Conservation (phyloP, 805 yeast species). For the Candida vartiovaarae region DNA sequence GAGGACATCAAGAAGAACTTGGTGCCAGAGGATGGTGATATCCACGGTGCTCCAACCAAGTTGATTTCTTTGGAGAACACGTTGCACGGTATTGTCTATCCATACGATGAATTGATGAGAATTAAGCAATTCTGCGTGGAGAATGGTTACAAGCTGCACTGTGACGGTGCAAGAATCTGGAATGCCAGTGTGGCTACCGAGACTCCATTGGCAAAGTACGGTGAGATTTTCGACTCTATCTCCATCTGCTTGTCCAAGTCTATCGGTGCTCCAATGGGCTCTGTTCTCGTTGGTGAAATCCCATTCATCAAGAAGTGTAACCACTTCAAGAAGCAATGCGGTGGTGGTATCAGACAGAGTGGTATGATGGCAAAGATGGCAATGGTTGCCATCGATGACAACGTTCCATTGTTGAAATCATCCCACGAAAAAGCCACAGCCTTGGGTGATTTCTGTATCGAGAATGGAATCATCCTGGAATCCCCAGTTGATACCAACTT, state of each 20-base stretch:
- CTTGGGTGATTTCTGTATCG: conserved; percentile 45
- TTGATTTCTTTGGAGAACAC: conserved; percentile 84
- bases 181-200: conserved; percentile 68
- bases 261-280: conserved; percentile 91
- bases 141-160: conserved; percentile 58
- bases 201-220: conserved; percentile 54
- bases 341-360: conserved; percentile 89
- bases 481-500: conserved; percentile 82
- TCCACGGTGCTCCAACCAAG: conserved; percentile 82
- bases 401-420: conserved; percentile 39
- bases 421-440: conserved; percentile 46
- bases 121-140: conserved; percentile 66
- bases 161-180: conserved; percentile 95
- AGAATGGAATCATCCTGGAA: conserved; percentile 49
- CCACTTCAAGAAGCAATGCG: conserved; percentile 85
- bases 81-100: conserved; percentile 71
- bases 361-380: conserved; percentile 84
- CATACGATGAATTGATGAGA: conserved; percentile 69
- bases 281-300: conserved; percentile 66
- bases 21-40: conserved; percentile 68
- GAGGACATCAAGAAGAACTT: conserved; percentile 62
- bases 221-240: conserved; percentile 77
- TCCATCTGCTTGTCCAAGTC: conserved; percentile 86
- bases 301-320: conserved; percentile 60
- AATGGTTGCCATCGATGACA: conserved; percentile 64